phyloP scores from a whole-genome alignment of 305 asterid species.

The Plantago coronopus region DNA sequence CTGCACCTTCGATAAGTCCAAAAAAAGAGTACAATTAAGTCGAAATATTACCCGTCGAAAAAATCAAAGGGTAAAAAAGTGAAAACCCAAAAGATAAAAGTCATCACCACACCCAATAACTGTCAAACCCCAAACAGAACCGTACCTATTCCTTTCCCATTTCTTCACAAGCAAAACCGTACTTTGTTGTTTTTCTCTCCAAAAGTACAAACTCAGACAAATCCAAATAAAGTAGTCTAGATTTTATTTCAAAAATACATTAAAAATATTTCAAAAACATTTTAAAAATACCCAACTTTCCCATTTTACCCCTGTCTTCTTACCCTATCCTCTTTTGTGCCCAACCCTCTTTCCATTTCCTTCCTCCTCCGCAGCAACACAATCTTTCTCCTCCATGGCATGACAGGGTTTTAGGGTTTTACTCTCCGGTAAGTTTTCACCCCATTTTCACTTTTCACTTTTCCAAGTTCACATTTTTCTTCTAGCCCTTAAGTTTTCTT shows the following conservation, averaged over 20 bases:
- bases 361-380: constrained; percentile 22
- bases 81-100: too few relatives aligned
- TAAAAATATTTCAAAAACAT: not conserved
- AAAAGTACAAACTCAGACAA: constrained; percentile 21
- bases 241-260: not conserved
- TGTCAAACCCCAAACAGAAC: constrained; percentile 10
- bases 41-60: too few relatives aligned
- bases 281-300: not conserved
- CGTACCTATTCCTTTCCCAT: constrained; percentile 4
- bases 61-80: too few relatives aligned
- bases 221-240: constrained; percentile 10
- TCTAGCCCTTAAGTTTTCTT: not conserved
- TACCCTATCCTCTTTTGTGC: constrained; percentile 41
- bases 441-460: constrained; percentile 17
- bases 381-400: constrained; percentile 31
- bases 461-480: constrained; percentile 10
- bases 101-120: constrained; percentile 15
- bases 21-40: too few relatives aligned
- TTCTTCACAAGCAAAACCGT: constrained; percentile 4
- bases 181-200: not conserved
- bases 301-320: constrained; percentile 28
- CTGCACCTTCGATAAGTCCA: too few relatives aligned
- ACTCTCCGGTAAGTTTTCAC: constrained; percentile 28
- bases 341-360: constrained; percentile 11
- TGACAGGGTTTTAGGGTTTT: constrained; percentile 32